A percentile compares a stretch with the other conserved stretches of the same genome.
phyloP scores from a whole-genome alignment of 495 filamentous ascomycete species.

The Penicillium coffeae region DNA sequence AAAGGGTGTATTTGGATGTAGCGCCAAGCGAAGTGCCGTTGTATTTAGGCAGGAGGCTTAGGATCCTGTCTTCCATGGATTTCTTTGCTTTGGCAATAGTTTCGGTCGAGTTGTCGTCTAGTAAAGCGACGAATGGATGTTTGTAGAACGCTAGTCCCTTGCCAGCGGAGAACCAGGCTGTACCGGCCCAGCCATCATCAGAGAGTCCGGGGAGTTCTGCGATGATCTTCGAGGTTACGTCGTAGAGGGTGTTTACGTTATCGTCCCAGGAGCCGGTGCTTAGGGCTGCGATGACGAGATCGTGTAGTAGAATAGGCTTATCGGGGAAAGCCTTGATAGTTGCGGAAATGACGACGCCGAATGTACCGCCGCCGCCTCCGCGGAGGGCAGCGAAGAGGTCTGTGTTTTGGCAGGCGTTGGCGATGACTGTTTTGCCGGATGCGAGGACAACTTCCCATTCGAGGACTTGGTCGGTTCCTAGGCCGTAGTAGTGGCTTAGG shows the following conservation, averaged over 20 bases:
- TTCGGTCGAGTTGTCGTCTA: background rate
- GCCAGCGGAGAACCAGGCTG: background rate
- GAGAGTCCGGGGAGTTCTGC: background rate
- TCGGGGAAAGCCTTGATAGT: background rate
- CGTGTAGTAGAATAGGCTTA: background rate
- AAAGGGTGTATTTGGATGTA: background rate
- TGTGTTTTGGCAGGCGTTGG: slow-evolving; percentile 38
- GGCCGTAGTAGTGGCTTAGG: slow-evolving; percentile 31
- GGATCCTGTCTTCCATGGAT: background rate
- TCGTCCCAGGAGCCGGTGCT: background rate
- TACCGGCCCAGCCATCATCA: background rate
- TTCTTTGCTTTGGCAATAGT: background rate
- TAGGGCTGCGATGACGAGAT: background rate
- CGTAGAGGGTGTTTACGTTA: background rate
- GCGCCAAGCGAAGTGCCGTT: background rate
- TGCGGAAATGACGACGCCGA: background rate
- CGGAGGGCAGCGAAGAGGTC: slow-evolving; percentile 25
- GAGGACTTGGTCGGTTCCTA: slow-evolving; percentile 36
- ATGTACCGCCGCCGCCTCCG: background rate
- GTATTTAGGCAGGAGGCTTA: background rate
- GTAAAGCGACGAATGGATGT: background rate
- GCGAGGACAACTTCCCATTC: slow-evolving; percentile 32
- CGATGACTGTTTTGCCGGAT: slow-evolving; percentile 31
- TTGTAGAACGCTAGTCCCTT: background rate
- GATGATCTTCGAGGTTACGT: background rate